These are phyloP conservation scores for Tetragonia tetragonoides DNA, from an alignment of 148 eudicot genomes.

Conservation along the genomic window DNA sequence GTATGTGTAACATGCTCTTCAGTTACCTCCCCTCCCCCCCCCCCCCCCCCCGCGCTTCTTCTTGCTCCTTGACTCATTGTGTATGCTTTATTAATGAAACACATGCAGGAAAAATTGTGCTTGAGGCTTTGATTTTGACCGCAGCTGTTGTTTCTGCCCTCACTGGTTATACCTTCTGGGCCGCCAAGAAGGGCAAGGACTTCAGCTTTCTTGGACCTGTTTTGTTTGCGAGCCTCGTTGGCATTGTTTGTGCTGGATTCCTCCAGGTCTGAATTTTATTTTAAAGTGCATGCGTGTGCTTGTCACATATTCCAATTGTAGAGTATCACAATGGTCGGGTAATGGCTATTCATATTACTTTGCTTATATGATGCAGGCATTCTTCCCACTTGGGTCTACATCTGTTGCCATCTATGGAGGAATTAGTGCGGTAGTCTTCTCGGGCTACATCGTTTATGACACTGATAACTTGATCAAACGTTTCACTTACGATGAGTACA, in stretches of 20 bases:
- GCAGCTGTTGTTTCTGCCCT: slow-evolving; percentile 76
- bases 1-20: slow-evolving; percentile 40
- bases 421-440: slow-evolving; percentile 75
- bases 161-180: slow-evolving; percentile 97
- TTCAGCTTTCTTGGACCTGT: slow-evolving; percentile 91
- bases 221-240: slow-evolving; percentile 80
- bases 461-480: slow-evolving; percentile 92
- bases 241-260: slow-evolving; percentile 63
- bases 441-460: slow-evolving; percentile 88
- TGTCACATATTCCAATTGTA: not conserved
- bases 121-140: slow-evolving; percentile 86
- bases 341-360: slow-evolving; percentile 14
- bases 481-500: slow-evolving; percentile 93
- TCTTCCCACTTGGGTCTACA: slow-evolving; percentile 90
- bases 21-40: not conserved
- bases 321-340: not conserved
- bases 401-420: slow-evolving; percentile 65
- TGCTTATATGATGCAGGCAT: slow-evolving; percentile 43
- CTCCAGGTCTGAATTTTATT: slow-evolving; percentile 51
- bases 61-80: slow-evolving; percentile 1
- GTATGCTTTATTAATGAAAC: slow-evolving; percentile 1
- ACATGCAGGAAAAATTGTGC: slow-evolving; percentile 82
- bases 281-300: too few species aligned
- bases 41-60: not conserved
- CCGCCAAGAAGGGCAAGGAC: slow-evolving; percentile 92